Conservation (phyloP, 2,329 filamentous ascomycete genomes). For the Colletotrichum sp. region DNA sequence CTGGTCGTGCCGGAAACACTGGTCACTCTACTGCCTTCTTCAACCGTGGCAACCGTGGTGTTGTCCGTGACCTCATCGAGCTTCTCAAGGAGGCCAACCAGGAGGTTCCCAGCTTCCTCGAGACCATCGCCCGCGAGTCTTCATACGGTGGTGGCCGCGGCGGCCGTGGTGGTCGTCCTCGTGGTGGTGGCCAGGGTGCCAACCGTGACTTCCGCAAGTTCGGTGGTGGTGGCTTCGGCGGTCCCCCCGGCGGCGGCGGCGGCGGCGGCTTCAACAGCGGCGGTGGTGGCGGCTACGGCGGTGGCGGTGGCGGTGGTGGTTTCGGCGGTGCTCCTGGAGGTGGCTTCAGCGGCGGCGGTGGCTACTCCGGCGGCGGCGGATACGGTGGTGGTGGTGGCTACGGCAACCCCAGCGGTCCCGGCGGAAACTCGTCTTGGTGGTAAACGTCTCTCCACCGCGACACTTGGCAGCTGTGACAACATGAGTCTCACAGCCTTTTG, state of each 20-base stretch:
- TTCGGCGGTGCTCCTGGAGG: slow-evolving; percentile 50
- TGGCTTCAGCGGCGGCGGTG: slow-evolving; percentile 47
- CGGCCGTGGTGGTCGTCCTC: slow-evolving; percentile 68
- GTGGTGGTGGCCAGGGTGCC: slow-evolving; percentile 72
- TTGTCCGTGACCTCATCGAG: slow-evolving; percentile 96
- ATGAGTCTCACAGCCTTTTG: neutral
- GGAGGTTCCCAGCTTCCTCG: slow-evolving; percentile 90
- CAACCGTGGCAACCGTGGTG: slow-evolving; percentile 98
- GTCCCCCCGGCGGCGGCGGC: slow-evolving; percentile 49
- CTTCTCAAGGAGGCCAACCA: slow-evolving; percentile 99
- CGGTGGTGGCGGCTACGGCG: slow-evolving; percentile 40
- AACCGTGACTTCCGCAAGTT: slow-evolving; percentile 92
- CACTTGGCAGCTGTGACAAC: neutral
- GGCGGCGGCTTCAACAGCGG: slow-evolving; percentile 47
- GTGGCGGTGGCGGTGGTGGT: slow-evolving; percentile 59
- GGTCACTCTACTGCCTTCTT: slow-evolving; percentile 99
- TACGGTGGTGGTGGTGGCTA: slow-evolving; percentile 63
- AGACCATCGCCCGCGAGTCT: slow-evolving; percentile 95
- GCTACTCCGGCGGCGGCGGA: slow-evolving; percentile 40
- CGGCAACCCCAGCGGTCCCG: slow-evolving; percentile 70
- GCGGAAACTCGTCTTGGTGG: slow-evolving; percentile 74
- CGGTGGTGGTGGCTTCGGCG: slow-evolving; percentile 60
- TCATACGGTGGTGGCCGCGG: slow-evolving; percentile 76
- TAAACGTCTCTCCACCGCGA: slow-evolving; percentile 39
- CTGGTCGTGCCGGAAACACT: slow-evolving; percentile 98